Evolutionary conservation across 208 protist species (phyloP), one percentile per base, ranked within the genome.

Genomic region (Trypanosoma scelopori): DNA sequence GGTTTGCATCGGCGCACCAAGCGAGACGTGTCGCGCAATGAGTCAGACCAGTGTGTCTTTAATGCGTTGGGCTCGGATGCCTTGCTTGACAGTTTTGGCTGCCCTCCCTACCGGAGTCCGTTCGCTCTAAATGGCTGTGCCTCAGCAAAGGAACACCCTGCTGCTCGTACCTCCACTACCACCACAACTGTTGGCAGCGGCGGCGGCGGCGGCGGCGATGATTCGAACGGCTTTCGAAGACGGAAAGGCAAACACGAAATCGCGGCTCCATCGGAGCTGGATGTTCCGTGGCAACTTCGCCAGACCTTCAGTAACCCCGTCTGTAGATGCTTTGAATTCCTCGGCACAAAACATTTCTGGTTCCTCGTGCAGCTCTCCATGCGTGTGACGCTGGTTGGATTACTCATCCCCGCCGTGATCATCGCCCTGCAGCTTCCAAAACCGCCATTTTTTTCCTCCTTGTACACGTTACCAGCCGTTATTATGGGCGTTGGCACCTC

Each of bases 331-430:
- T 82, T 92, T 63, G 64, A 65, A 48, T 85, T 92, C 37, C 74
- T 88, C 35, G 71, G 74, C 47, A 83, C 74, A 6, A 63, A 69
- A 1, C 63, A 88, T 46, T 92, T 92, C 67, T 92, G 86, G 83
- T 84, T 81, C 35, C 52, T 87, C 0, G 46, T 92, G n/a, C 66
- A 89, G 70, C 86, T 79, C 55, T 70, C 86, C 50, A 46, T 71
- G 42, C 86, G 86, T 5, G 78, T 89, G 27, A 85, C 86, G 13
- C 49, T 82, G 27, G 82, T 92, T 27, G 82, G 70, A 27, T 84
- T 92, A 74, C 61, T 92, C 22, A 57, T 86, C 25, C 85, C 85
- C 2, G 69, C 75, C n/a, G 68, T 72, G 9, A 37, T 92, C 42
- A 82, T 87, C 64, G 71, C 84, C 60, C 43, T 72, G 20, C 13